Conservation (phyloP, 495 filamentous ascomycete genomes). For the Patellaria atrata region DNA sequence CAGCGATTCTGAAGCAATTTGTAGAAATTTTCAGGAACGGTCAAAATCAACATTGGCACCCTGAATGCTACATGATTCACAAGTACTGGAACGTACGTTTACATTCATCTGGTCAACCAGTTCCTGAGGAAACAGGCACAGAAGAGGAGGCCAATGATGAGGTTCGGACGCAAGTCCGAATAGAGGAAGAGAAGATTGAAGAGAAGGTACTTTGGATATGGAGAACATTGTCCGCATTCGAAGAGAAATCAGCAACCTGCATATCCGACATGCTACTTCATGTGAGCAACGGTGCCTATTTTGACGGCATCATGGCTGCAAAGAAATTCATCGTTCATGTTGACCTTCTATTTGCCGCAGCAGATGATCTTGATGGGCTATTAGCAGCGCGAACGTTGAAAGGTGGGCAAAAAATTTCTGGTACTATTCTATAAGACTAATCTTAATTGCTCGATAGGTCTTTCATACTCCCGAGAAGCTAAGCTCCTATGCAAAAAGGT, state of each 20-base stretch:
- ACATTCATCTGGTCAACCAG: slow-evolving; percentile 39
- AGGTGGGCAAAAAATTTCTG: slow-evolving; percentile 33
- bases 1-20: slow-evolving; percentile 97
- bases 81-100: slow-evolving; percentile 99
- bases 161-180: slow-evolving; percentile 58
- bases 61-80: slow-evolving; percentile 99
- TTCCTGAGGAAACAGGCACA: slow-evolving; percentile 31
- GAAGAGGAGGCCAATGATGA: slow-evolving; percentile 55
- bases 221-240: slow-evolving; percentile 92
- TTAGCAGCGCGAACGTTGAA: slow-evolving; percentile 58
- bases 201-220: slow-evolving; percentile 96
- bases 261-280: slow-evolving; percentile 99
- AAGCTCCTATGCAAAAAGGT: slow-evolving; percentile 99
- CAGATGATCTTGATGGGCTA: slow-evolving; percentile 64
- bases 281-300: slow-evolving; percentile 93
- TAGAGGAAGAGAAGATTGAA: slow-evolving; percentile 88
- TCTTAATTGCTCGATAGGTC: slow-evolving; percentile 35
- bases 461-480: slow-evolving; percentile 85
- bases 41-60: slow-evolving; percentile 98
- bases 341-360: slow-evolving; percentile 79
- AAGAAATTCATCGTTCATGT: slow-evolving; percentile 95
- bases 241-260: slow-evolving; percentile 93
- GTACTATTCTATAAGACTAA: slow-evolving; percentile 21
- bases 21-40: slow-evolving; percentile 98
- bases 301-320: slow-evolving; percentile 91